Base-by-base conservation (phyloP, 2,329 filamentous ascomycete genomes). In the Aspergillus glaucus region DNA sequence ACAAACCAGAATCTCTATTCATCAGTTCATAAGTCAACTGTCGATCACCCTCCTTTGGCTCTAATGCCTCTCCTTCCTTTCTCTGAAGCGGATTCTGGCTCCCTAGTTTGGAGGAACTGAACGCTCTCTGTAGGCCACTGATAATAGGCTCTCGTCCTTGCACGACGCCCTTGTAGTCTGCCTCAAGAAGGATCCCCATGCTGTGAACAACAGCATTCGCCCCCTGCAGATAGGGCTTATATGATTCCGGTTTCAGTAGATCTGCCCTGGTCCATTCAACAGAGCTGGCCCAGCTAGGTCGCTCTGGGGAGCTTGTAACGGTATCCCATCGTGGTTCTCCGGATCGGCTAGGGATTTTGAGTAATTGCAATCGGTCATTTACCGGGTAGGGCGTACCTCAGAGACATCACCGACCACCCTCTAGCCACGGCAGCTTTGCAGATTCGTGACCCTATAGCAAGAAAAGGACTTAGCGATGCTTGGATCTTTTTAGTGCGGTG, bases 11-110 rank as follows among this genome's bases (percentile, higher is more conserved):
- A 72, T 97, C 92, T 49, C 93, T 81, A 73, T 98, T 98, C 89
- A 98, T 96, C 52, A 90, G 78, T 74, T 97, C 93, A 74, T 98
- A 98, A 15, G 92, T 96, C 61, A 95, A 77, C 70, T 93, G 87
- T 22, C 84, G 84, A 58, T 84, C 82, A 42, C 75, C 79, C 66
- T 87, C 84, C 46, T 82, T 76, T 1, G 84, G 79, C 56, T 79
- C 77, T 56, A 91, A 77, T 52, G 80, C 77, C 53, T 80, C 79
- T 44, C 78, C 81, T 39, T 76, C 68, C 45, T 75, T 73, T 46
- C 79, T 77, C 52, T 85, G 79, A 15, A 94, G 75, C 2, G 88
- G 88, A 66, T 94, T 87, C 47, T 81, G 81, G 49, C 82, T 79
- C 62, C 72, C 75, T 21, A 68, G 59, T 57, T 85, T 85, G 2